Evolutionary conservation across 768 basidiomycete species (phyloP).

Genomic region (Lentinula sp.): DNA sequence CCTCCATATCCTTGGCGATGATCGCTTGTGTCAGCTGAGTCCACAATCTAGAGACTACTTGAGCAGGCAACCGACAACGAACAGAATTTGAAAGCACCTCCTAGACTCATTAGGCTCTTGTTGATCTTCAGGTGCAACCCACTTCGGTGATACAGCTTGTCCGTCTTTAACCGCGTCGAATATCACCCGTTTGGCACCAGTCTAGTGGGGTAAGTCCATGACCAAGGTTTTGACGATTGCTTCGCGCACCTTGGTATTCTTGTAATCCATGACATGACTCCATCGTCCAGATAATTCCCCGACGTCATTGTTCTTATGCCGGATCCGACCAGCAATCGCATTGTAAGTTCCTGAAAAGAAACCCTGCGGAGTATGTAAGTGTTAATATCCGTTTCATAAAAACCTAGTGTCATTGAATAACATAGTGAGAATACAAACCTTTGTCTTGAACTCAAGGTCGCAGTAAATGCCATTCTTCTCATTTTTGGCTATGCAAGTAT

Average conservation of each 20-base stretch:
- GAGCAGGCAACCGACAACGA: background rate
- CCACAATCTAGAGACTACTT: constrained; percentile 58
- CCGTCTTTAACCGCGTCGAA: constrained; percentile 84
- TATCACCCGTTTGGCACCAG: constrained; percentile 63
- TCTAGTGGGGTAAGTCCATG: constrained; percentile 27
- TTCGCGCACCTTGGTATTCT: constrained; percentile 53
- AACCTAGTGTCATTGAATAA: constrained; percentile 5
- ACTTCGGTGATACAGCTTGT: constrained; percentile 69
- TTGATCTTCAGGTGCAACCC: constrained; percentile 77
- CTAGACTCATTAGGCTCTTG: constrained; percentile 91
- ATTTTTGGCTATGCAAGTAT: constrained; percentile 81
- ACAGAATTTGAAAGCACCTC: constrained; percentile 36
- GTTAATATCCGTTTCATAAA: background rate
- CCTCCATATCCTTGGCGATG: constrained; percentile 84
- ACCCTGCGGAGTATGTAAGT: constrained; percentile 42
- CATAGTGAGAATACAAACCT: constrained; percentile 31
- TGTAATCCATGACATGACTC: constrained; percentile 87
- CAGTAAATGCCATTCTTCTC: constrained; percentile 67
- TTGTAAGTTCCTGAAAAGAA: constrained; percentile 99
- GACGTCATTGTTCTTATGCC: constrained; percentile 53
- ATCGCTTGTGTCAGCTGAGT: constrained; percentile 80
- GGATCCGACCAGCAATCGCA: constrained; percentile 76
- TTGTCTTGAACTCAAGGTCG: constrained; percentile 96
- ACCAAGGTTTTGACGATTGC: background rate
- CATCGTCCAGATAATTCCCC: constrained; percentile 90